These are phyloP conservation scores for Lachnellula subtilissima DNA, from an alignment of 2,329 filamentous ascomycete species.

Conservation along the genomic window DNA sequence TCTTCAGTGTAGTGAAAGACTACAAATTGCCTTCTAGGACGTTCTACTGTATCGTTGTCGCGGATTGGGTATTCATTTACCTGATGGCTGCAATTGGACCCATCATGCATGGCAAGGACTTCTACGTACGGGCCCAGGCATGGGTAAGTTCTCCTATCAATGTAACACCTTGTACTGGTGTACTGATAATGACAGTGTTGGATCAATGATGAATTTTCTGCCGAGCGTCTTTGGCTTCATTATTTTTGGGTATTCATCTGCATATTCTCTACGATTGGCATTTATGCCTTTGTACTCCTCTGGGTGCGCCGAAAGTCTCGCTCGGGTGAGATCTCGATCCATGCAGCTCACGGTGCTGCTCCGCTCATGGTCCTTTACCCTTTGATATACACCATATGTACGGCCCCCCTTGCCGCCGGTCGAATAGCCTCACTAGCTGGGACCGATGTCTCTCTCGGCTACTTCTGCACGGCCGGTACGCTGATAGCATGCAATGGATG, in stretches of 20 bases:
- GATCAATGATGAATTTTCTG: slow-evolving; percentile 51
- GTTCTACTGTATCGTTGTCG: slow-evolving; percentile 45
- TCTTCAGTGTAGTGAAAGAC: slow-evolving; percentile 54
- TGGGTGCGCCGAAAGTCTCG: slow-evolving; percentile 15
- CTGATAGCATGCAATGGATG: slow-evolving; percentile 54
- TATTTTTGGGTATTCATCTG: slow-evolving; percentile 60
- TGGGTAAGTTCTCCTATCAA: slow-evolving; percentile 43
- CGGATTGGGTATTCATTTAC: slow-evolving; percentile 56
- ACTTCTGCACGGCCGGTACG: slow-evolving; percentile 55
- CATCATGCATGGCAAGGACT: slow-evolving; percentile 31
- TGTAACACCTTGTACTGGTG: not conserved
- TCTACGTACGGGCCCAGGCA: slow-evolving; percentile 61
- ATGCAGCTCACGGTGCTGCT: slow-evolving; percentile 18
- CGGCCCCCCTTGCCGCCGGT: slow-evolving; percentile 59
- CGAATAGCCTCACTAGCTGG: slow-evolving; percentile 60
- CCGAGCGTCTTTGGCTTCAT: slow-evolving; percentile 55
- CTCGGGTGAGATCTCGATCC: not conserved
- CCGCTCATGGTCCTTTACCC: slow-evolving; percentile 62
- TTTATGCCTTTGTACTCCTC: slow-evolving; percentile 38
- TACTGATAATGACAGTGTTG: slow-evolving; percentile 47
- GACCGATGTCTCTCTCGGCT: slow-evolving; percentile 43
- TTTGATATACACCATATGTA: slow-evolving; percentile 64
- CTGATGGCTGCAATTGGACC: slow-evolving; percentile 50
- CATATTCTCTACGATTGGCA: slow-evolving; percentile 44
- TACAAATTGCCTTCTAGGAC: slow-evolving; percentile 45